Conservation (phyloP, 2,329 filamentous ascomycete species). For the Calonectria hongkongensis region DNA sequence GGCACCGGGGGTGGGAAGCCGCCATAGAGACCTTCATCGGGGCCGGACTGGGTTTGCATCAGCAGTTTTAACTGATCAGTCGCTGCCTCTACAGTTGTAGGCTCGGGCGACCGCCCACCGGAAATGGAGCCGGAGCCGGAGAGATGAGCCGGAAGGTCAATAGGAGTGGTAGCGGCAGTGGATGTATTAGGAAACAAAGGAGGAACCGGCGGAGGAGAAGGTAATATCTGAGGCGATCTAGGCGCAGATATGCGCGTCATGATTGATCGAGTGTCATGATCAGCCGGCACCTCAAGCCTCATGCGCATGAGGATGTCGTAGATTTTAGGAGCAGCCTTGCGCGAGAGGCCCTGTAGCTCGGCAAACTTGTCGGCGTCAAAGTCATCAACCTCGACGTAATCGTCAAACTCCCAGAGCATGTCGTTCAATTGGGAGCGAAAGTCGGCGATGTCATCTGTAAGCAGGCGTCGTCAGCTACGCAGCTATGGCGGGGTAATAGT, state of each 20-base stretch:
- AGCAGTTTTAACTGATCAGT: constrained; percentile 55
- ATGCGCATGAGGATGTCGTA: constrained; percentile 72
- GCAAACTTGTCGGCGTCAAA: constrained; percentile 72
- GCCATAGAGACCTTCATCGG: constrained; percentile 51
- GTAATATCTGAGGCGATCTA: constrained; percentile 56
- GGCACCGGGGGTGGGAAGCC: constrained; percentile 39
- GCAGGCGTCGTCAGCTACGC: constrained; percentile 35
- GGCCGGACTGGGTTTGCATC: constrained; percentile 54
- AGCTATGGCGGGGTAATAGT: constrained; percentile 28
- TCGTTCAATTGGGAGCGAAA: constrained; percentile 69
- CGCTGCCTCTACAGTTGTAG: constrained; percentile 55
- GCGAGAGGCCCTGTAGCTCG: constrained; percentile 68
- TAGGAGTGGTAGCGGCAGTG: constrained; percentile 27
- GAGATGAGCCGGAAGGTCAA: constrained; percentile 1
- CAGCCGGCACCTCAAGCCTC: constrained; percentile 66
- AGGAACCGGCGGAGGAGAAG: constrained; percentile 52
- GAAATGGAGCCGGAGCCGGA: constrained; percentile 2
- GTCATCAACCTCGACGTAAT: constrained; percentile 68
- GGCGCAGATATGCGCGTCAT: constrained; percentile 53
- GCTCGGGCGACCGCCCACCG: constrained; percentile 41
- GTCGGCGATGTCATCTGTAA: constrained; percentile 69
- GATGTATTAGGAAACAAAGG: constrained; percentile 47
- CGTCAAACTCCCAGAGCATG: constrained; percentile 75
- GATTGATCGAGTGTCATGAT: constrained; percentile 54
- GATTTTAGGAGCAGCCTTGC: constrained; percentile 69